Evolutionary conservation across 495 filamentous ascomycete genomes (phyloP), one percentile per base, ranked within the genome.

Genomic region (Platismatia glauca): DNA sequence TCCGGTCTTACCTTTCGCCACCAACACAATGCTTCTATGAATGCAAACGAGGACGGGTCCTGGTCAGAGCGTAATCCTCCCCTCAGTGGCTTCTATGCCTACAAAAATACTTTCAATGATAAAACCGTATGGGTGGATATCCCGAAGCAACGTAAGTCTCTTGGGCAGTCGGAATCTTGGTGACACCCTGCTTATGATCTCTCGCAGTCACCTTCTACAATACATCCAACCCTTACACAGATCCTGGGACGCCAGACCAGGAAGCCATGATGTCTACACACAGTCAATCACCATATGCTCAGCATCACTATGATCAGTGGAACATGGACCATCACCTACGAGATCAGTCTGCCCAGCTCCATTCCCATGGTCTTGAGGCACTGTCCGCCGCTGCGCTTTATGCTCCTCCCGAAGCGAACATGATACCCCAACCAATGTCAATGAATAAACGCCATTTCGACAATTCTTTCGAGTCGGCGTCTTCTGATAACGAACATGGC

Each of bases 21-120:
- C 71, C 85, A 88, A 67, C 85, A 88, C 69, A 88, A 88, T 79
- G 84, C 85, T 5, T 86, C 84, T 11, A 85, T 88, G 84, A 88
- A 87, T 61, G 76, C 79, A 11, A 64, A 68, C 33, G 68, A 68
- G 27, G 73, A 72, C 7, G 69, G 69, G 18, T 71, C 78, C 8
- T 72, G 72, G 18, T 74, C 73, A 61, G 79, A 76, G 24, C 74
- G 72, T 24, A 74, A 73, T 0, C 67, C 66, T 48, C 76, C 71
- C 61, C 72, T 88, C 61, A 81, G 80, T 58, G 81, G 82, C n/a
- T 88, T 87, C 69, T 88, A 86, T 69, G 83, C 82, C 37, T 88
- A 88, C 69, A 84, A 82, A 68, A 84, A 88, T 69, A 86, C 84
- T 4, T 88, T 88, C 66, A 77, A 80, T 59, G 77, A 81, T 62